Percentiles rank a stretch among this genome's conserved stretches.
These are phyloP conservation scores for Salisapilia sapeloensis DNA, from an alignment of 352 stramenopile genomes.

Conservation along the genomic window DNA sequence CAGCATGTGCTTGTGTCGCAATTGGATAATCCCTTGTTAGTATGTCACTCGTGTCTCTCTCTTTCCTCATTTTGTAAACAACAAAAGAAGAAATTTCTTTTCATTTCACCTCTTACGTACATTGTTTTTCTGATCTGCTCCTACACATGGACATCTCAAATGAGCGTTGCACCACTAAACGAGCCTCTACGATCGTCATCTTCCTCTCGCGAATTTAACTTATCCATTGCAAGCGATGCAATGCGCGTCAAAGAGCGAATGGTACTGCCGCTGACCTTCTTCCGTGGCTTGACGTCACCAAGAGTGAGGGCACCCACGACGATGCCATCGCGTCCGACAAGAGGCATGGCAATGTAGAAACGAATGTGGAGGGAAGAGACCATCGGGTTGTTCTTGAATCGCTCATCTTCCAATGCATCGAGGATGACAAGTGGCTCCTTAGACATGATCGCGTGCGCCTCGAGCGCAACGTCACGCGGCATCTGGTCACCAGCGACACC, in stretches of 20 bases:
- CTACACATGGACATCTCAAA: too few relatives aligned
- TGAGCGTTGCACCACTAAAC: too few relatives aligned
- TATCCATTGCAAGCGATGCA: constrained; percentile 44
- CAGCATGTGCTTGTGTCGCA: too few relatives aligned
- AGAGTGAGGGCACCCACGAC: constrained; percentile 58
- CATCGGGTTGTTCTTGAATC: constrained; percentile 62
- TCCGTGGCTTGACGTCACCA: constrained; percentile 37
- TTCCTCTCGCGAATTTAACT: too few relatives aligned
- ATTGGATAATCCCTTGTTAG: too few relatives aligned
- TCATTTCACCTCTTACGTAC: too few relatives aligned
- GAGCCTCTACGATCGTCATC: too few relatives aligned
- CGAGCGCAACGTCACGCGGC: constrained; percentile 52
- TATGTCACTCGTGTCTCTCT: too few relatives aligned
- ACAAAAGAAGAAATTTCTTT: too few relatives aligned
- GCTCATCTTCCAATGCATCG: constrained; percentile 56
- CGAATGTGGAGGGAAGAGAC: constrained; percentile 51
- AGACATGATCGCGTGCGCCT: constrained; percentile 66
- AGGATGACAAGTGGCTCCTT: constrained; percentile 48
- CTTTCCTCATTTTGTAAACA: too few relatives aligned
- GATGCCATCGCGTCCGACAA: constrained; percentile 51
- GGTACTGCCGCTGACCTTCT: constrained; percentile 44
- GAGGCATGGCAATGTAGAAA: constrained; percentile 60
- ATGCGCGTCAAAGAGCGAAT: constrained; percentile 52
- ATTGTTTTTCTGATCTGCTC: too few relatives aligned
- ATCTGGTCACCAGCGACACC: constrained; percentile 62